These are phyloP conservation scores for Glycine latifolia DNA, from an alignment of 306 rosid genomes.

Conservation along the genomic window DNA sequence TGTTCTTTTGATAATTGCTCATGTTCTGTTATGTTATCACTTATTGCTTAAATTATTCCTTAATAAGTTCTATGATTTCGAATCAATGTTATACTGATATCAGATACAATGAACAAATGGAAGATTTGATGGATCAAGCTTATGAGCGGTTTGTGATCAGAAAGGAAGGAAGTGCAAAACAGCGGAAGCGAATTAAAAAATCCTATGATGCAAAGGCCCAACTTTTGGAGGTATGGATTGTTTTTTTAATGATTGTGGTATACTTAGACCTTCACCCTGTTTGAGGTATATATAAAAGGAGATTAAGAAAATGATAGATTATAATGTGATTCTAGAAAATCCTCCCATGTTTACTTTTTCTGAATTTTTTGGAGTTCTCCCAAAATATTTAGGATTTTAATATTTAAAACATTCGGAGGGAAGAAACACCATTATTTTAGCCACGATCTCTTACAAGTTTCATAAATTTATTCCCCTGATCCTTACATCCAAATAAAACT, in stretches of 20 bases:
- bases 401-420: neutral
- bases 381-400: neutral
- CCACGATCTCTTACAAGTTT: too few species aligned
- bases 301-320: neutral
- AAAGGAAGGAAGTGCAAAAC: slow-evolving; percentile 87
- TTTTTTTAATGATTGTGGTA: neutral
- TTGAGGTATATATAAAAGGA: slow-evolving; percentile 9
- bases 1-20: slow-evolving; percentile 32
- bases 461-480: neutral
- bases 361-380: neutral
- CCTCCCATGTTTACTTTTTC: neutral
- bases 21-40: slow-evolving; percentile 21
- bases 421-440: neutral
- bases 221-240: slow-evolving; percentile 71
- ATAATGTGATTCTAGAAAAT: slow-evolving; percentile 4
- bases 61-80: slow-evolving; percentile 21
- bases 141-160: slow-evolving; percentile 75
- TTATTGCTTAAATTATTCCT: neutral
- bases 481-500: slow-evolving; percentile 4
- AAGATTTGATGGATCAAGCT: slow-evolving; percentile 74
- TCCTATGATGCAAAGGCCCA: slow-evolving; percentile 59
- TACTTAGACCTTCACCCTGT: neutral
- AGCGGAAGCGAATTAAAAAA: slow-evolving; percentile 77
- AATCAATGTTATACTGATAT: slow-evolving; percentile 24
- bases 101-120: slow-evolving; percentile 90